Conservation (phyloP, 1,139 yeast species). For the Schizosaccharomyces versatilis region DNA sequence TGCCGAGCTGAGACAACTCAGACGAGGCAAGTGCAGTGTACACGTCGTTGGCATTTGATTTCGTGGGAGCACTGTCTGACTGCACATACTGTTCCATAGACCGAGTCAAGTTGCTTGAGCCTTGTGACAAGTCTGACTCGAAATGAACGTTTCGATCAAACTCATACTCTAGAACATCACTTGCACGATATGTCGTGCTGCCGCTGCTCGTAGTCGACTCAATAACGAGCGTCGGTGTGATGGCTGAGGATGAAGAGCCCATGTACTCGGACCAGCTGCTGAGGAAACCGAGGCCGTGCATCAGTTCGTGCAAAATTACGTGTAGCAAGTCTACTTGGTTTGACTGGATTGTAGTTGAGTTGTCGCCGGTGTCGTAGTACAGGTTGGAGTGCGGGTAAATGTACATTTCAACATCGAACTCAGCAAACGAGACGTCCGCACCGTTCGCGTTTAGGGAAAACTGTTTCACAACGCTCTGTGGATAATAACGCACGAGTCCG, state of each 20-base stretch:
- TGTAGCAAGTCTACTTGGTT: constrained; percentile 4
- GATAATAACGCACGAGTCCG: constrained; percentile 6
- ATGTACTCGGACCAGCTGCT: constrained; percentile 7
- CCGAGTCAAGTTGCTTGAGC: background rate
- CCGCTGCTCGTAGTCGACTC: background rate
- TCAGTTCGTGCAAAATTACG: constrained; percentile 8
- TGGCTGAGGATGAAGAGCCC: background rate
- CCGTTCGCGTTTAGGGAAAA: background rate
- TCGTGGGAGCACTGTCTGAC: background rate
- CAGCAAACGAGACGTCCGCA: background rate
- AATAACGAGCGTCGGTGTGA: constrained; percentile 2
- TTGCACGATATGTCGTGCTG: background rate
- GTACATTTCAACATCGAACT: constrained; percentile 5
- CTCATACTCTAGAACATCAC: constrained; percentile 7
- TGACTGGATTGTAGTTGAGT: background rate
- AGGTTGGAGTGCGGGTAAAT: constrained; percentile 5
- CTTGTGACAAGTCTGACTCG: background rate
- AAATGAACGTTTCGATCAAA: constrained; percentile 5
- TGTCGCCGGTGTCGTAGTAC: background rate
- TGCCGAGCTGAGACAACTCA: background rate
- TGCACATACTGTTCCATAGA: background rate
- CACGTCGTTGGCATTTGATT: background rate
- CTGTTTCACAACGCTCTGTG: constrained; percentile 9
- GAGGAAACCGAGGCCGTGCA: constrained; percentile 9
- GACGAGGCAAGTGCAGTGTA: background rate